Evolutionary conservation across 2,329 filamentous ascomycete species (phyloP).

Genomic region (Venturia nashicola): DNA sequence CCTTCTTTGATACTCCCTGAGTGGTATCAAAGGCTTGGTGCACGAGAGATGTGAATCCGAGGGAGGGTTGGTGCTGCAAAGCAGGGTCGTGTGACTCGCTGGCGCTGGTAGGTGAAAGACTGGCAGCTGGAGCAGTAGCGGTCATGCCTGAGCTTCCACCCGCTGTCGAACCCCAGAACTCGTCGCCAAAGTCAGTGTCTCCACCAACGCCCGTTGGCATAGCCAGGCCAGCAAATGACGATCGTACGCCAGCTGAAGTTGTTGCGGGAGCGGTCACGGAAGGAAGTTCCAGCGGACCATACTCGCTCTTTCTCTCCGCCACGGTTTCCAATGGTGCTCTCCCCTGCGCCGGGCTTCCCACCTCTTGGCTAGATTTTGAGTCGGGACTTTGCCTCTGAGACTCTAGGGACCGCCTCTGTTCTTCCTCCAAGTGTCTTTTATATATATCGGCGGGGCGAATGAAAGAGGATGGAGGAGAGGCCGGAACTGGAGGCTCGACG

Average conservation of each 20-base stretch:
- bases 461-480: slow-evolving; percentile 32
- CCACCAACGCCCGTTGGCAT: slow-evolving; percentile 29
- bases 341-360: slow-evolving; percentile 11
- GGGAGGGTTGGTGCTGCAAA: slow-evolving; percentile 40
- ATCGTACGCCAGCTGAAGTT: background rate
- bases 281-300: slow-evolving; percentile 37
- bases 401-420: slow-evolving; percentile 41
- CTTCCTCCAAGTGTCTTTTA: slow-evolving; percentile 53
- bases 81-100: slow-evolving; percentile 12
- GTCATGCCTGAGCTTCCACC: slow-evolving; percentile 11
- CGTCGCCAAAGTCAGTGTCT: slow-evolving; percentile 30
- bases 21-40: slow-evolving; percentile 52
- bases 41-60: slow-evolving; percentile 48
- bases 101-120: slow-evolving; percentile 5
- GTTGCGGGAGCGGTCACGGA: slow-evolving; percentile 9
- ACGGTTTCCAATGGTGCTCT: slow-evolving; percentile 35
- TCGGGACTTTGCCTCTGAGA: slow-evolving; percentile 46
- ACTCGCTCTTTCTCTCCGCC: slow-evolving; percentile 46
- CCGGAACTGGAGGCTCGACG: background rate
- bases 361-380: slow-evolving; percentile 20
- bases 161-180: slow-evolving; percentile 15
- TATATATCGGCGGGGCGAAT: slow-evolving; percentile 69
- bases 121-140: slow-evolving; percentile 7
- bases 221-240: slow-evolving; percentile 13
- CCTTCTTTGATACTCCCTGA: slow-evolving; percentile 27